Evolutionary conservation across 1,284 basidiomycete species (phyloP).

Genomic region (Exobasidium rhododendri): DNA sequence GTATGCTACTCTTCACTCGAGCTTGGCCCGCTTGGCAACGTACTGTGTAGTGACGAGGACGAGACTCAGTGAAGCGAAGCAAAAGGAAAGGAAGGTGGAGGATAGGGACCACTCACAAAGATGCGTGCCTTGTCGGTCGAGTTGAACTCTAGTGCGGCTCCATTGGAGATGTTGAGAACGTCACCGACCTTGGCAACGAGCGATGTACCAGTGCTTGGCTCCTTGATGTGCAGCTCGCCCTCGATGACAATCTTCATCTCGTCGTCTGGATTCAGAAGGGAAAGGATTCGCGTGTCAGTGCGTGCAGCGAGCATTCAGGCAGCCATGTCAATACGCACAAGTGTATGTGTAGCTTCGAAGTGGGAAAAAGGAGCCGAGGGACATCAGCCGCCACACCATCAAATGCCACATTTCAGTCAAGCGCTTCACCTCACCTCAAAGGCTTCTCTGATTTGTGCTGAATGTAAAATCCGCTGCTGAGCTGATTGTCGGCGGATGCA

Average conservation of each 20-base stretch:
- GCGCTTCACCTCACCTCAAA: constrained; percentile 11
- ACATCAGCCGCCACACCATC: no score
- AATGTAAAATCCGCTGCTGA: constrained; percentile 18
- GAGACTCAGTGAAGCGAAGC: neutral
- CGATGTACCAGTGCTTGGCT: constrained; percentile 13
- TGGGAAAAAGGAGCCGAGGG: neutral
- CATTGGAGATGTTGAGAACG: constrained; percentile 23
- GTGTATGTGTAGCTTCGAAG: constrained; percentile 15
- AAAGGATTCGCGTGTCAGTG: no score
- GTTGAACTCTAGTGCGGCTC: constrained; percentile 20
- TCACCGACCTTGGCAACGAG: constrained; percentile 20
- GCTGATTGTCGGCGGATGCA: constrained; percentile 7
- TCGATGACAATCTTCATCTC: constrained; percentile 24
- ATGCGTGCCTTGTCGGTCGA: constrained; percentile 12
- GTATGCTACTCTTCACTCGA: no score
- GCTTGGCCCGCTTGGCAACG: constrained; percentile 7
- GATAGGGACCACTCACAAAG: constrained; percentile 17
- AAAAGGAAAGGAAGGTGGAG: neutral
- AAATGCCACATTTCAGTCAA: no score
- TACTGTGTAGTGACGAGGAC: neutral
- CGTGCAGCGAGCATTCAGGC: no score
- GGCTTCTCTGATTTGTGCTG: constrained; percentile 19
- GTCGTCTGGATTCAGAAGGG: constrained; percentile 12
- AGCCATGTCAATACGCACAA: neutral
- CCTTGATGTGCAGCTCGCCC: constrained; percentile 24